phyloP scores from a whole-genome alignment of 73 alveolate species.

The Symbiodinium pilosum region DNA sequence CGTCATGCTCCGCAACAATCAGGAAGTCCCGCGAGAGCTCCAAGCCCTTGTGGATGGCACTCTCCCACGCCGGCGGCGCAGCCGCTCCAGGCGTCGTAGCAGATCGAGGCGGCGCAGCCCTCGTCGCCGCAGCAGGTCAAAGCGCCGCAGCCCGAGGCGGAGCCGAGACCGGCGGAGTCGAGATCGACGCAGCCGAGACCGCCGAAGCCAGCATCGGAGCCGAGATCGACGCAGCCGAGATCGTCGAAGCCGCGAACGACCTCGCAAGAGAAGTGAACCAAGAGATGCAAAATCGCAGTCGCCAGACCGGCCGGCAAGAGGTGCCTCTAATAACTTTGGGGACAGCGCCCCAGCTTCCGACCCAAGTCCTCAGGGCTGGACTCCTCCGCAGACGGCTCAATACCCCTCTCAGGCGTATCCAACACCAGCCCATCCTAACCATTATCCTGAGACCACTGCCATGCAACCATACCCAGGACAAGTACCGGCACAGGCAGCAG shows the following conservation, averaged over 20 bases:
- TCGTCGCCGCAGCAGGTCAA: neutral
- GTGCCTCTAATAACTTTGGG: neutral
- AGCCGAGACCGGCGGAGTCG: constrained; percentile 24
- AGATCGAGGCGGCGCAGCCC: constrained; percentile 57
- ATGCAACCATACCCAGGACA: neutral
- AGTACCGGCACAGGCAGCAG: neutral
- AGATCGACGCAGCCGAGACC: constrained; percentile 19
- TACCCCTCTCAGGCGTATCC: constrained; percentile 1
- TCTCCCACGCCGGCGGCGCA: constrained; percentile 82
- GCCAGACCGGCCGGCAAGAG: neutral
- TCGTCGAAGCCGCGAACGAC: constrained; percentile 2
- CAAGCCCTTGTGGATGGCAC: constrained; percentile 87
- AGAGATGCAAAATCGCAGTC: constrained; percentile 50
- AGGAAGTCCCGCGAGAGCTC: constrained; percentile 60
- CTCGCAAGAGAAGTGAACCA: constrained; percentile 18
- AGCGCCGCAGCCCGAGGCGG: neutral
- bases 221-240: constrained; percentile 37
- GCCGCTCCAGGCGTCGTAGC: constrained; percentile 53
- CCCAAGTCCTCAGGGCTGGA: neutral
- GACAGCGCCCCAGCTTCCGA: neutral
- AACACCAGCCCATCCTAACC: neutral
- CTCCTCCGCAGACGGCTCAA: neutral
- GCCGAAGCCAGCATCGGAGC: neutral
- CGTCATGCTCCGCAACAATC: constrained; percentile 83
- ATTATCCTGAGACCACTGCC: neutral